These are phyloP conservation scores for Aspergillus steynii DNA, from an alignment of 495 filamentous ascomycete genomes.

Conservation along the genomic window DNA sequence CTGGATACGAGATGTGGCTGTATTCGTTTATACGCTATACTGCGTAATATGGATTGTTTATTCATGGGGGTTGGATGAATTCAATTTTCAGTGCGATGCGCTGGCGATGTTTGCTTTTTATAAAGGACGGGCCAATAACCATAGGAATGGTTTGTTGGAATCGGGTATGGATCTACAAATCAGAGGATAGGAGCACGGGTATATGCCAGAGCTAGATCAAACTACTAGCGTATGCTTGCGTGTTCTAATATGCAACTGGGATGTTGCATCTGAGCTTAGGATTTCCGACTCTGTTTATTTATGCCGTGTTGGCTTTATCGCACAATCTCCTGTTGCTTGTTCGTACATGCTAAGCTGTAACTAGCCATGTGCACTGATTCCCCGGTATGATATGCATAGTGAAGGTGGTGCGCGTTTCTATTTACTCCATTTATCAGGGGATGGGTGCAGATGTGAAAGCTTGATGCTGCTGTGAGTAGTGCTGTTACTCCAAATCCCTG, in stretches of 20 bases:
- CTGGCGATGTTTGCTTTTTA: neutral
- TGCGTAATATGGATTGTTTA: neutral
- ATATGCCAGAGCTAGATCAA: neutral
- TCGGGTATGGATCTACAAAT: constrained; percentile 1
- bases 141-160: neutral
- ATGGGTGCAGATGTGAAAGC: too few species aligned
- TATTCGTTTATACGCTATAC: neutral
- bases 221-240: constrained; percentile 1
- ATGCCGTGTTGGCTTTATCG: neutral
- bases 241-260: constrained; percentile 1
- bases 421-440: too few species aligned
- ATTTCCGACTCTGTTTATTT: neutral
- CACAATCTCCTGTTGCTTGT: constrained; percentile 1
- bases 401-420: too few species aligned
- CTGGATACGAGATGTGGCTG: constrained; percentile 1
- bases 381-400: too few species aligned
- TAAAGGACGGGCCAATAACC: constrained; percentile 1
- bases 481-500: too few species aligned
- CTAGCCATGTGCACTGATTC: neutral
- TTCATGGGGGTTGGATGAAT: neutral
- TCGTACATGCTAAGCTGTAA: neutral
- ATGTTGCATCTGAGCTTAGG: neutral
- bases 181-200: neutral
- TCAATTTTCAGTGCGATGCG: neutral
- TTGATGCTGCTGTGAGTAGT: too few species aligned